A percentile compares a stretch with the other conserved stretches of the same genome.
Conservation (phyloP, 345 rosid genomes). For the Salix arbutifolia region DNA sequence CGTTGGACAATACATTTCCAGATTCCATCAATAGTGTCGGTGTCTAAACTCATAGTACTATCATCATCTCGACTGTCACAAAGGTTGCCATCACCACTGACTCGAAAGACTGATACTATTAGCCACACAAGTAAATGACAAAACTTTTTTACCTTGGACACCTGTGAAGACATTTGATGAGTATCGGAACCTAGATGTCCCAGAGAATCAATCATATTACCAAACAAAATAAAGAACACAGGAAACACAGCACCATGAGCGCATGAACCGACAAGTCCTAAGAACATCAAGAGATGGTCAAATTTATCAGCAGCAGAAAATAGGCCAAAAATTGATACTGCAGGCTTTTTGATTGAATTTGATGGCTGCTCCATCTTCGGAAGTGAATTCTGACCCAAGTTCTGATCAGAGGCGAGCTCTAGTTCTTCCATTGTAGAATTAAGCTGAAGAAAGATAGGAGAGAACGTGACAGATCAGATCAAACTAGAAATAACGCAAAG, state of each 20-base stretch:
- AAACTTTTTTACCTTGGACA: constrained; percentile 44
- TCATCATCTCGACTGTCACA: too few species aligned
- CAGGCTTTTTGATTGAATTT: constrained; percentile 10
- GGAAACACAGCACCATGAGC: constrained; percentile 77
- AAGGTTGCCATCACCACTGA: too few species aligned
- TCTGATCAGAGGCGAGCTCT: constrained; percentile 13
- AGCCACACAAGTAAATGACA: too few species aligned
- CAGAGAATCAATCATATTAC: constrained; percentile 62
- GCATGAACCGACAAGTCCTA: constrained; percentile 58
- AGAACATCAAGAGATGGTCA: constrained; percentile 52
- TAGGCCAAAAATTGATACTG: constrained; percentile 55
- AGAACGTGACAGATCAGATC: background rate
- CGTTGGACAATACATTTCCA: too few species aligned
- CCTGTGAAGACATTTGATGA: constrained; percentile 41
- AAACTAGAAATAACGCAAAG: background rate
- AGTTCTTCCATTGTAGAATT: constrained; percentile 21
- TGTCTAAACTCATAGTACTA: too few species aligned
- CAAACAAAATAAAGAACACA: constrained; percentile 58
- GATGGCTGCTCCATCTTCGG: constrained; percentile 12
- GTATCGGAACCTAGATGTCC: constrained; percentile 56
- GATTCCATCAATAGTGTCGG: too few species aligned
- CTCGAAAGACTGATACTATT: too few species aligned
- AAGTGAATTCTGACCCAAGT: background rate
- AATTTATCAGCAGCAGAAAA: constrained; percentile 59
- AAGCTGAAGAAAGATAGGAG: background rate